These are phyloP conservation scores for Paracoccidioides brasiliensis DNA, from an alignment of 2,329 filamentous ascomycete species.

Conservation along the genomic window DNA sequence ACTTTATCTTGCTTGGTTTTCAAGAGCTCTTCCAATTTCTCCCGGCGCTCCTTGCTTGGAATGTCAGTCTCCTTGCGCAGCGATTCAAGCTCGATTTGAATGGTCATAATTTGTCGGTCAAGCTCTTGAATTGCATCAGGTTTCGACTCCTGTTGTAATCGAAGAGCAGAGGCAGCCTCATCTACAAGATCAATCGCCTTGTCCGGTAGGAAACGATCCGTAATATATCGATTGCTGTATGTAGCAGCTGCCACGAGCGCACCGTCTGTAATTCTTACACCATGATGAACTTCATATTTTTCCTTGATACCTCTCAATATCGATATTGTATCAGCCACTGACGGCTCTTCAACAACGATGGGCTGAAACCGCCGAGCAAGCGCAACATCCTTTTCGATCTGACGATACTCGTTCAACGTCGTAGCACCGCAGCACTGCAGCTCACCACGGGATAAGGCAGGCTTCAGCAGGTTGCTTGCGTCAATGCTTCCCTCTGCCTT, in stretches of 20 bases:
- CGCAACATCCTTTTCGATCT: conserved; percentile 92
- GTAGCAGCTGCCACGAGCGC: conserved; percentile 84
- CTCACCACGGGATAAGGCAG: conserved; percentile 81
- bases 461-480: conserved; percentile 87
- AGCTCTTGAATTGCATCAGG: conserved; percentile 86
- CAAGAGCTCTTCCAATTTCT: conserved; percentile 68
- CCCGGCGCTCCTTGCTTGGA: conserved; percentile 71
- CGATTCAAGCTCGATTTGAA: conserved; percentile 93
- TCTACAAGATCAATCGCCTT: conserved; percentile 97
- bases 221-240: conserved; percentile 91
- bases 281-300: conserved; percentile 93
- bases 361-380: conserved; percentile 87
- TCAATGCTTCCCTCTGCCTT: conserved; percentile 96
- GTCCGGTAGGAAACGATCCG: conserved; percentile 87
- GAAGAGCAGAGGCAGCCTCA: conserved; percentile 79
- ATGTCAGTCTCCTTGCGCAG: conserved; percentile 88
- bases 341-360: conserved; percentile 83
- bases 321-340: conserved; percentile 83
- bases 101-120: conserved; percentile 90
- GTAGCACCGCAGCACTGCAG: conserved; percentile 93
- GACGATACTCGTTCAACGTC: conserved; percentile 79
- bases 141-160: conserved; percentile 91
- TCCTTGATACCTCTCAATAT: conserved; percentile 95
- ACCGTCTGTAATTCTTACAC: conserved; percentile 84
- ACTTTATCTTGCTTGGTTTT: conserved; percentile 67